A percentile compares a stretch with the other conserved stretches of the same genome.
These are phyloP conservation scores for Uronychia binucleata DNA, from an alignment of 73 alveolate genomes.

Conservation along the genomic window DNA sequence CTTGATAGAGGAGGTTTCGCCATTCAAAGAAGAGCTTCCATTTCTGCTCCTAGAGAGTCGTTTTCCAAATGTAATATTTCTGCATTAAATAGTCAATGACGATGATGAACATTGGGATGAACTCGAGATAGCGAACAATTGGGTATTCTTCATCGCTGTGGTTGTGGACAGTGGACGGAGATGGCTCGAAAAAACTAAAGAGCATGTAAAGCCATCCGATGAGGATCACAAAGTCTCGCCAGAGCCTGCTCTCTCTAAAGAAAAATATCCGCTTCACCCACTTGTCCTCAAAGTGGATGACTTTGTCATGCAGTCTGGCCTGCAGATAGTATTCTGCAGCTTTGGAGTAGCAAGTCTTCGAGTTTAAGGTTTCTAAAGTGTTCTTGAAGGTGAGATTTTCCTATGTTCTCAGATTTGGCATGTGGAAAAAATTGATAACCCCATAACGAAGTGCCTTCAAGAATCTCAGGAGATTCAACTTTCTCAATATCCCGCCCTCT, in stretches of 20 bases:
- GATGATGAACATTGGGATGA: no score
- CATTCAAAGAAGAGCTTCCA: background rate
- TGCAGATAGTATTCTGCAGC: conserved; percentile 7
- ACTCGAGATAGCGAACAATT: background rate
- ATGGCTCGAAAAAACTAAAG: background rate
- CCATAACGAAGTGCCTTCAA: no score
- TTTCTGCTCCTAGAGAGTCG: background rate
- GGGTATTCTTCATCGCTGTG: background rate
- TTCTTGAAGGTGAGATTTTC: no score
- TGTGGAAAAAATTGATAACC: no score
- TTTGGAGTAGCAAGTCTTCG: background rate
- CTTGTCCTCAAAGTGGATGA: conserved; percentile 5
- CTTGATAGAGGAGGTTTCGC: background rate
- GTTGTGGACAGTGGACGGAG: background rate
- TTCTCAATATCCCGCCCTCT: no score
- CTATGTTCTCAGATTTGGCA: no score
- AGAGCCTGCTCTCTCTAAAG: conserved; percentile 3
- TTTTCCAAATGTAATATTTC: background rate
- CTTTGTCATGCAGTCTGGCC: background rate
- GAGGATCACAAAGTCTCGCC: background rate
- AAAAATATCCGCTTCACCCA: background rate
- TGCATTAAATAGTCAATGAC: background rate
- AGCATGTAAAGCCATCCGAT: background rate
- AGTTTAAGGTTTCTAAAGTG: background rate
- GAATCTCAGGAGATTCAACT: no score